Conservation (phyloP, 805 yeast genomes). For the Saturnispora diversa region DNA sequence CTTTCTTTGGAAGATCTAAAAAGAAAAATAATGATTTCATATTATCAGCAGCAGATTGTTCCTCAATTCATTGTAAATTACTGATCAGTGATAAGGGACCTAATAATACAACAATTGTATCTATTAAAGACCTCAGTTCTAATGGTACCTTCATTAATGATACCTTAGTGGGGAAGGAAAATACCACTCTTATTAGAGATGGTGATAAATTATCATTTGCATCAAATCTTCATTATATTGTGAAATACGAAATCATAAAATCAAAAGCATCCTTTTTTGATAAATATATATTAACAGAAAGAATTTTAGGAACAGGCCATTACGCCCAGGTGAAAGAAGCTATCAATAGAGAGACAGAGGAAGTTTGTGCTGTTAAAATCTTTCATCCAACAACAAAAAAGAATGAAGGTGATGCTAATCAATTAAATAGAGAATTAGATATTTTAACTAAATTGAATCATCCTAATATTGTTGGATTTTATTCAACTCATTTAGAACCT, state of each 20-base stretch:
- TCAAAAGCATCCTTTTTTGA: constrained; percentile 42
- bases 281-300: constrained; percentile 43
- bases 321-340: constrained; percentile 78
- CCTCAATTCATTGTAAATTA: constrained; percentile 56
- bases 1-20: constrained; percentile 23
- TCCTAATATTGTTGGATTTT: constrained; percentile 59
- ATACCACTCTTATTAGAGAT: constrained; percentile 43
- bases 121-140: constrained; percentile 49
- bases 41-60: constrained; percentile 42
- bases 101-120: constrained; percentile 32
- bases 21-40: constrained; percentile 43
- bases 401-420: constrained; percentile 22
- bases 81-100: constrained; percentile 32
- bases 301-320: constrained; percentile 66
- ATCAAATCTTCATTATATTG: constrained; percentile 26
- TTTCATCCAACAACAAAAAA: constrained; percentile 38
- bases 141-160: constrained; percentile 67
- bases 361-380: constrained; percentile 63
- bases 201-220: constrained; percentile 60
- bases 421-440: constrained; percentile 57
- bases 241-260: constrained; percentile 18
- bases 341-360: constrained; percentile 46
- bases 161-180: constrained; percentile 40
- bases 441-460: constrained; percentile 59
- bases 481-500: constrained; percentile 48